Percentiles rank a stretch among this genome's conserved stretches.
These are phyloP conservation scores for Artemisia tridentata DNA, from an alignment of 129 eudicot species.

Conservation along the genomic window DNA sequence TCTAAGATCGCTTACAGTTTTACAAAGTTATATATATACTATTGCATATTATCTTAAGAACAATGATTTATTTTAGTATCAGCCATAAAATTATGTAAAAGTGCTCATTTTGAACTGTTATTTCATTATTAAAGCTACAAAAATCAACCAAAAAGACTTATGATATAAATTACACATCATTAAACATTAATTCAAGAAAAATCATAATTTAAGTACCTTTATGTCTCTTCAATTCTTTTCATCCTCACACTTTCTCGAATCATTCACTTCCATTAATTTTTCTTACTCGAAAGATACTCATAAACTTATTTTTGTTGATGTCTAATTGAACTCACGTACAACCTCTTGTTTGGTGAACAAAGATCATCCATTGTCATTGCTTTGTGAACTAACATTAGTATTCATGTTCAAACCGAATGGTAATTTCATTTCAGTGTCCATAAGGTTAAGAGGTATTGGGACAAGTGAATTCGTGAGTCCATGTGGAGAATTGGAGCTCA, in stretches of 20 bases:
- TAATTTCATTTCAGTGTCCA: slow-evolving; percentile 27
- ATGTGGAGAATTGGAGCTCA: slow-evolving; percentile 36
- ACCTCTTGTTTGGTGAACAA: neutral
- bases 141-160: too few species aligned
- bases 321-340: too few species aligned
- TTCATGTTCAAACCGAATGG: slow-evolving; percentile 32
- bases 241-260: neutral
- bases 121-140: too few species aligned
- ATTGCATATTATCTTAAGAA: too few species aligned
- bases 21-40: too few species aligned
- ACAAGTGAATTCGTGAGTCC: slow-evolving; percentile 33
- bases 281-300: too few species aligned
- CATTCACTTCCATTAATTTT: neutral
- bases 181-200: neutral
- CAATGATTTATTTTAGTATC: too few species aligned
- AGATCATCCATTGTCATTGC: slow-evolving; percentile 16
- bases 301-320: too few species aligned
- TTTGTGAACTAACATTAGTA: slow-evolving; percentile 29
- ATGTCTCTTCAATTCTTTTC: neutral
- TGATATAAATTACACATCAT: neutral
- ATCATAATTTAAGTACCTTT: neutral
- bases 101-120: too few species aligned
- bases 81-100: too few species aligned
- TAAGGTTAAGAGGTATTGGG: slow-evolving; percentile 39
- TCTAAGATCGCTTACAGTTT: too few species aligned